These are phyloP conservation scores for Fraxinus angustifolia DNA, from an alignment of 305 asterid species.

Conservation along the genomic window DNA sequence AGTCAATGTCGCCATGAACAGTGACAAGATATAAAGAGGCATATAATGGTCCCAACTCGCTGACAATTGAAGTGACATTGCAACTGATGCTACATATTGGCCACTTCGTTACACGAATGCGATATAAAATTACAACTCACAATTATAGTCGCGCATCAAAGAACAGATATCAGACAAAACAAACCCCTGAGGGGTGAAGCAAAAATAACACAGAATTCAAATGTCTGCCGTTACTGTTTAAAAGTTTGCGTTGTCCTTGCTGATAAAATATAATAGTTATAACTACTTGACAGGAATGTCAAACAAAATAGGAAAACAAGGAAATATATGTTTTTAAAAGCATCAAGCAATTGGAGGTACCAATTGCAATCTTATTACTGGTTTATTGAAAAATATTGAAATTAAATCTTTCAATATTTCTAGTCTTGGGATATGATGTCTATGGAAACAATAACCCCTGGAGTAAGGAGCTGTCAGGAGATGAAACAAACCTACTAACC, in stretches of 20 bases:
- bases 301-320: not conserved
- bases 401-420: not conserved
- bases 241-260: not conserved
- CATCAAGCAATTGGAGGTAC: not conserved
- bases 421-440: not conserved
- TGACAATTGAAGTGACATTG: not conserved
- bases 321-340: not conserved
- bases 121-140: not conserved
- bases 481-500: constrained; percentile 39
- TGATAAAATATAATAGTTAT: not conserved
- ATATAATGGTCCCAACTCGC: not conserved
- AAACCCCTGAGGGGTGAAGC: not conserved
- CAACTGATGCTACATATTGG: not conserved
- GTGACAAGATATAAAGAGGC: not conserved
- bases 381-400: not conserved
- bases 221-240: not conserved
- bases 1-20: not conserved
- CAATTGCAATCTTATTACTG: not conserved
- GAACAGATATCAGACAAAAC: not conserved
- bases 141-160: not conserved
- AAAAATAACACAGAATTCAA: not conserved
- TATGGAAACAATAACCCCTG: not conserved
- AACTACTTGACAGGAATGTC: too few relatives aligned
- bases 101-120: not conserved
- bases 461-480: constrained; percentile 11